Conservation (phyloP, 371 early-diverging fungal genomes). For the Apophysomyces elegans region DNA sequence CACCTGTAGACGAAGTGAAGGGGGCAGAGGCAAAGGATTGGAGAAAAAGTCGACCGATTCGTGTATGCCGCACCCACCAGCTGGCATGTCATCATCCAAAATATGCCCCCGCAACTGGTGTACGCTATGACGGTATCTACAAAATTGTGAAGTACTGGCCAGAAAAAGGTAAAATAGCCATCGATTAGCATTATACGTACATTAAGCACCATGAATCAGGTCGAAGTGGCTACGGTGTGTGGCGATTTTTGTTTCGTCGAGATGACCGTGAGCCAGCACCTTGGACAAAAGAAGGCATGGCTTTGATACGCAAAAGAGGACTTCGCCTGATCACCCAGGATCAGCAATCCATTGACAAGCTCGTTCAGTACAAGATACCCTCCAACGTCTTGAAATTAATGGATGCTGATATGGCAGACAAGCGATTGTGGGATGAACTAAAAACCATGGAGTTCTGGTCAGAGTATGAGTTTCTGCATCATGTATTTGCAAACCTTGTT, state of each 20-base stretch:
- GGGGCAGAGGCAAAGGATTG: conserved; percentile 60
- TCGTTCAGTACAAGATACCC: conserved; percentile 26
- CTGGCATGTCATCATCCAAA: conserved; percentile 43
- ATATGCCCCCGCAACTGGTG: conserved; percentile 47
- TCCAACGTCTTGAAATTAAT: conserved; percentile 31
- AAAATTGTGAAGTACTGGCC: conserved; percentile 69
- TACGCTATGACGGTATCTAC: conserved; percentile 72
- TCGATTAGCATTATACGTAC: background rate
- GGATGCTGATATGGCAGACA: conserved; percentile 36
- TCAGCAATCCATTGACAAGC: conserved; percentile 9
- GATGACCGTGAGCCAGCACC: conserved; percentile 69
- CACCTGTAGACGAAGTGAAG: conserved; percentile 33
- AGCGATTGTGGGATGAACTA: conserved; percentile 48
- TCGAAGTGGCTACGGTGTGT: conserved; percentile 32
- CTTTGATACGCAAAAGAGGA: conserved; percentile 39
- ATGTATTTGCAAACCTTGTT: conserved; percentile 33
- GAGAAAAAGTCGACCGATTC: conserved; percentile 58
- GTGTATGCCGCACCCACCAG: conserved; percentile 58
- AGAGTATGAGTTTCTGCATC: conserved; percentile 44
- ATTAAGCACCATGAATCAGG: conserved; percentile 9
- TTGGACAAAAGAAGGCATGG: conserved; percentile 51
- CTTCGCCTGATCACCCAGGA: conserved; percentile 22
- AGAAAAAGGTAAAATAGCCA: conserved; percentile 37
- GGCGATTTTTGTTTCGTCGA: conserved; percentile 63
- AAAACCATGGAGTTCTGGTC: conserved; percentile 30